Evolutionary conservation across 2,329 filamentous ascomycete genomes (phyloP).

Genomic region (Diatrype stigma): DNA sequence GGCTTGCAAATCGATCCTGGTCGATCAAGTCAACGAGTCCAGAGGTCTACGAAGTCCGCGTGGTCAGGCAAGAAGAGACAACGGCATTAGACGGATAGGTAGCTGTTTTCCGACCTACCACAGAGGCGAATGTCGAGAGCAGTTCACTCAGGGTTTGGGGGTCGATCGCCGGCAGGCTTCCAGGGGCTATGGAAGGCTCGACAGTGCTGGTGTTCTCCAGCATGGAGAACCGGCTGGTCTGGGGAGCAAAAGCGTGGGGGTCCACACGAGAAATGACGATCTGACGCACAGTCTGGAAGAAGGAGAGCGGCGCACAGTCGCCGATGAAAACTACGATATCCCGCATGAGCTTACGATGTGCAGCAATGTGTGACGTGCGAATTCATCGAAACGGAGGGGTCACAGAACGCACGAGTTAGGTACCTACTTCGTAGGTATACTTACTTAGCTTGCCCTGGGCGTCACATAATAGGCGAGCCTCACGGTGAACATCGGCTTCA

Average conservation of each 20-base stretch:
- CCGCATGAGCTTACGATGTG: no score
- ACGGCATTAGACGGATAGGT: neutral
- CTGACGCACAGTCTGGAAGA: constrained; percentile 51
- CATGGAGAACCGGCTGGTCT: constrained; percentile 46
- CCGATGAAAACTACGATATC: constrained; percentile 42
- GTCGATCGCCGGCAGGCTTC: constrained; percentile 19
- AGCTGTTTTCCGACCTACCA: constrained; percentile 14
- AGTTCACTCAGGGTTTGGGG: constrained; percentile 9
- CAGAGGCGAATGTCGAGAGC: constrained; percentile 19
- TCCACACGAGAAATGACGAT: constrained; percentile 47
- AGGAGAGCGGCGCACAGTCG: constrained; percentile 52
- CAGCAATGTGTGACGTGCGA: no score
- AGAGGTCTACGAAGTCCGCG: constrained; percentile 32
- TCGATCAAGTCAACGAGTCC: constrained; percentile 48
- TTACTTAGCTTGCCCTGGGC: constrained; percentile 46
- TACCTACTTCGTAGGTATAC: neutral
- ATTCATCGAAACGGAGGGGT: no score
- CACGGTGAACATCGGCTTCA: constrained; percentile 50
- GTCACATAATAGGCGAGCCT: constrained; percentile 48
- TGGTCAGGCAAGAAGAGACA: constrained; percentile 5
- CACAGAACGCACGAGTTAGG: neutral
- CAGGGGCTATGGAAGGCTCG: constrained; percentile 7
- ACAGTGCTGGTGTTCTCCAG: constrained; percentile 41
- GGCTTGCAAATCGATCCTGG: constrained; percentile 32
- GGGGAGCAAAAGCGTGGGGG: constrained; percentile 46